phyloP scores from a whole-genome alignment of 1,284 basidiomycete genomes.

The Ganoderma meredithae region DNA sequence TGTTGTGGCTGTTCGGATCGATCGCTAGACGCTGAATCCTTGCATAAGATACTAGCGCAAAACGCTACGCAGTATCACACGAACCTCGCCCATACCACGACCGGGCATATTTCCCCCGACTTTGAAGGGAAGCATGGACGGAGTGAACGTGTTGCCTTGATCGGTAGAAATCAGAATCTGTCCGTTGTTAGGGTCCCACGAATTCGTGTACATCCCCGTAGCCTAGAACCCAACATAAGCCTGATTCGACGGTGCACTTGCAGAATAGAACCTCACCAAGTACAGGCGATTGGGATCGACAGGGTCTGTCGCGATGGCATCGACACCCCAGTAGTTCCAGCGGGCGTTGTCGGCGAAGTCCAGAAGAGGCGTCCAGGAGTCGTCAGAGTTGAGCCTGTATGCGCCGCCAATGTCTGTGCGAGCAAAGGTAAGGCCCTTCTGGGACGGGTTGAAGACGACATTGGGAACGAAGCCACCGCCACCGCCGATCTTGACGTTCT shows the following conservation, averaged over 20 bases:
- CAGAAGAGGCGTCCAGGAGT: conserved; percentile 65
- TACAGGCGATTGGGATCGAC: conserved; percentile 63
- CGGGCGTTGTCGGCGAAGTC: conserved; percentile 62
- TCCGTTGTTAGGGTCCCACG: conserved; percentile 71
- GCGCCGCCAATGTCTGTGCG: conserved; percentile 74
- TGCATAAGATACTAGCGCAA: conserved; percentile 1
- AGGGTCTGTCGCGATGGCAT: conserved; percentile 70
- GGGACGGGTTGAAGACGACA: conserved; percentile 65
- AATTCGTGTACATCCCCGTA: conserved; percentile 72
- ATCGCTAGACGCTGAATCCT: conserved; percentile 59
- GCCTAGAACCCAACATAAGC: conserved; percentile 45
- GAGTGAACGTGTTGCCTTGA: conserved; percentile 60
- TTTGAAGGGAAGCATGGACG: conserved; percentile 65
- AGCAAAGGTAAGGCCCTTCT: conserved; percentile 67
- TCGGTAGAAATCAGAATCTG: conserved; percentile 69
- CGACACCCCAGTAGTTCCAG: conserved; percentile 73
- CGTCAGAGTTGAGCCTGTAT: conserved; percentile 67
- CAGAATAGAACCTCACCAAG: conserved; percentile 44
- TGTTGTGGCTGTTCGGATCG: conserved; percentile 67
- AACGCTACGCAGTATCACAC: conserved; percentile 13
- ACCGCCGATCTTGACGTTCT: conserved; percentile 66
- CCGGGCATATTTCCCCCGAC: conserved; percentile 76
- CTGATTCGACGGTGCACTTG: background rate
- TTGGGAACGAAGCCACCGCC: conserved; percentile 60
- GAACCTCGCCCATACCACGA: conserved; percentile 55